phyloP scores from a whole-genome alignment of 2,329 filamentous ascomycete genomes.

The Orbilia javanica region DNA sequence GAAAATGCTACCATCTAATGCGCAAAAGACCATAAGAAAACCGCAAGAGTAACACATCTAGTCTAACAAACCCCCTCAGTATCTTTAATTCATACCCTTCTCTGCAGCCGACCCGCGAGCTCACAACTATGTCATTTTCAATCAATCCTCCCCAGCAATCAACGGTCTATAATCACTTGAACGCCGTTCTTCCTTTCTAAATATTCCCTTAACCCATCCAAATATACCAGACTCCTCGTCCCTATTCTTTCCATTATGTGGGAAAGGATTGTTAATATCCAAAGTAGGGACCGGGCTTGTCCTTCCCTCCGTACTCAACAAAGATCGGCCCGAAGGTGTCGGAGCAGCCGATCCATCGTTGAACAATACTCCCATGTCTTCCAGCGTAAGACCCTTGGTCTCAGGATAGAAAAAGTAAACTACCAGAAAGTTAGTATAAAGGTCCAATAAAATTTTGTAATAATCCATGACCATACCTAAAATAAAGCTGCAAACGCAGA shows the following conservation, averaged over 20 bases:
- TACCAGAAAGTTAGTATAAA: slow-evolving; percentile 65
- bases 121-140: not conserved
- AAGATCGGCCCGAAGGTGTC: slow-evolving; percentile 63
- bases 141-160: slow-evolving; percentile 60
- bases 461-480: slow-evolving; percentile 78
- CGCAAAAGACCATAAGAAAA: no score
- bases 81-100: not conserved
- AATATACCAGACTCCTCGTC: slow-evolving; percentile 70
- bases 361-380: slow-evolving; percentile 96
- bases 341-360: slow-evolving; percentile 73
- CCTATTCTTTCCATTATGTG: slow-evolving; percentile 22
- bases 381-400: slow-evolving; percentile 91
- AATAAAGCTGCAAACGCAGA: slow-evolving; percentile 94
- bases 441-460: not conserved
- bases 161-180: slow-evolving; percentile 66
- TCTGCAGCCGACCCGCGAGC: not conserved
- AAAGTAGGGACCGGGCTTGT: slow-evolving; percentile 82
- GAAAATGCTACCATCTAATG: not conserved
- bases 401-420: slow-evolving; percentile 98
- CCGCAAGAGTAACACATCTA: no score
- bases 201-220: slow-evolving; percentile 78
- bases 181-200: slow-evolving; percentile 68
- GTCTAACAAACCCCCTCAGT: no score
- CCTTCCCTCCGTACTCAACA: slow-evolving; percentile 67
- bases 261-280: slow-evolving; percentile 73